phyloP scores from a whole-genome alignment of 1,284 basidiomycete genomes.

The Naganishia liquefaciens region DNA sequence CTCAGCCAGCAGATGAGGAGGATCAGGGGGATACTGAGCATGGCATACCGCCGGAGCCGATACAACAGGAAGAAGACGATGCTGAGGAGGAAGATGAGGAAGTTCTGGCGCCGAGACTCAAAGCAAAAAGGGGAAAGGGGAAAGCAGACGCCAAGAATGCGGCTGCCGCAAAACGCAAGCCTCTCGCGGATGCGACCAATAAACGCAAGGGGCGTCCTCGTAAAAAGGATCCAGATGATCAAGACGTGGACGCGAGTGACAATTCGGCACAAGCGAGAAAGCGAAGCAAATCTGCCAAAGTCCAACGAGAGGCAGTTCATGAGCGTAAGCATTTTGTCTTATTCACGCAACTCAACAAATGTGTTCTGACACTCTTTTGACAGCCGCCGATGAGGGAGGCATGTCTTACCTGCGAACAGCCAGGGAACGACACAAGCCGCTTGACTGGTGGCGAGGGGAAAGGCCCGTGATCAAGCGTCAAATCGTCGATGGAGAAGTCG shows the following conservation, averaged over 20 bases:
- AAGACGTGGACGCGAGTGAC: conserved; percentile 10
- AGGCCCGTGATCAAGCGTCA: conserved; percentile 71
- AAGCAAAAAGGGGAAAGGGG: conserved; percentile 36
- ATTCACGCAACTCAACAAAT: neutral
- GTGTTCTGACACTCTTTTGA: neutral
- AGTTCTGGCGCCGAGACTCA: conserved; percentile 25
- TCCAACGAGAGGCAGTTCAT: conserved; percentile 19
- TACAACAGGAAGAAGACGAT: conserved; percentile 38
- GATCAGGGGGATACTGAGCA: conserved; percentile 39
- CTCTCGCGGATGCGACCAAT: conserved; percentile 19
- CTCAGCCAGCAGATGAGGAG: conserved; percentile 35
- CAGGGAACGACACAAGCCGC: conserved; percentile 57
- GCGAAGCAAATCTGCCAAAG: conserved; percentile 16
- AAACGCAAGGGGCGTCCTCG: conserved; percentile 15
- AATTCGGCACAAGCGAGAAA: conserved; percentile 4
- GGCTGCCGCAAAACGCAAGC: conserved; percentile 19
- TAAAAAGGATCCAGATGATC: conserved; percentile 17
- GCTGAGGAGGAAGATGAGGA: conserved; percentile 42
- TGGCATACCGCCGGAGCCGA: conserved; percentile 36
- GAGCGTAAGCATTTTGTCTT: conserved; percentile 8
- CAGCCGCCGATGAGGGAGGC: conserved; percentile 31
- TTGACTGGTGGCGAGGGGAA: conserved; percentile 94
- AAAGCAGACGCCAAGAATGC: conserved; percentile 14
- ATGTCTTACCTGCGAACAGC: conserved; percentile 28
- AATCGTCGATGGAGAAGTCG: conserved; percentile 58